A percentile compares a stretch with the other conserved stretches of the same genome.
These are phyloP conservation scores for Nakazawaea peltata DNA, from an alignment of 805 yeast species.

Conservation along the genomic window DNA sequence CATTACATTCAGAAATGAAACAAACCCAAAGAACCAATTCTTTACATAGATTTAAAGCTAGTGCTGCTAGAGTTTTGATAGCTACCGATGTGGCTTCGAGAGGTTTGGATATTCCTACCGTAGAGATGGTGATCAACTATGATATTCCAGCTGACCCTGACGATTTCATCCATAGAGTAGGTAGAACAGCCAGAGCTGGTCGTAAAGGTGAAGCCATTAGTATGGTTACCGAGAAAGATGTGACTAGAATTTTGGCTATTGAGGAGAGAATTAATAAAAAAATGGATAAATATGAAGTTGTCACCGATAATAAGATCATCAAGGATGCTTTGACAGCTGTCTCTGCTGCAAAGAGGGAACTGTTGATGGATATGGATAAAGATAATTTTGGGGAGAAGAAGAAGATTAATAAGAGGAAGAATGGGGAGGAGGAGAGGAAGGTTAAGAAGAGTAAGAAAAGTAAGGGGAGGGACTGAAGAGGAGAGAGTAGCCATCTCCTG, in stretches of 20 bases:
- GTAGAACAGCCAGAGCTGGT: conserved; percentile 98
- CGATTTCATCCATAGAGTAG: conserved; percentile 82
- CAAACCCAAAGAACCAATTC: conserved; percentile 89
- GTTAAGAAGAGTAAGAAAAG: conserved; percentile 13
- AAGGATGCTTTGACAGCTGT: conserved; percentile 61
- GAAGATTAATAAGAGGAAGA: conserved; percentile 39
- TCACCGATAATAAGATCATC: conserved; percentile 72
- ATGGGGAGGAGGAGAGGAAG: conserved; percentile 10
- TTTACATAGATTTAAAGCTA: conserved; percentile 86
- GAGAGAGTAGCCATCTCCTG: neutral
- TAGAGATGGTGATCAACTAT: conserved; percentile 68
- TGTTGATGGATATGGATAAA: conserved; percentile 87
- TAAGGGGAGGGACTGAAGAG: neutral
- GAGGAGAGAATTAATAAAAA: conserved; percentile 78
- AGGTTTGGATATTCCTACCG: conserved; percentile 79
- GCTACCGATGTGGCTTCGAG: conserved; percentile 96
- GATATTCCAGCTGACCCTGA: conserved; percentile 82
- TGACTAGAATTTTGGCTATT: conserved; percentile 71
- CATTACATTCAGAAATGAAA: conserved; percentile 91
- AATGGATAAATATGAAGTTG: conserved; percentile 65
- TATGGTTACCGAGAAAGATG: conserved; percentile 80
- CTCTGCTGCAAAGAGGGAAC: conserved; percentile 82
- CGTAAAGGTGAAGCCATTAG: conserved; percentile 77
- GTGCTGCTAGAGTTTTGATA: conserved; percentile 84
- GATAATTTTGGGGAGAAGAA: conserved; percentile 79